Evolutionary conservation across 1,284 basidiomycete genomes (phyloP).

Genomic region (Ustilago nuda): DNA sequence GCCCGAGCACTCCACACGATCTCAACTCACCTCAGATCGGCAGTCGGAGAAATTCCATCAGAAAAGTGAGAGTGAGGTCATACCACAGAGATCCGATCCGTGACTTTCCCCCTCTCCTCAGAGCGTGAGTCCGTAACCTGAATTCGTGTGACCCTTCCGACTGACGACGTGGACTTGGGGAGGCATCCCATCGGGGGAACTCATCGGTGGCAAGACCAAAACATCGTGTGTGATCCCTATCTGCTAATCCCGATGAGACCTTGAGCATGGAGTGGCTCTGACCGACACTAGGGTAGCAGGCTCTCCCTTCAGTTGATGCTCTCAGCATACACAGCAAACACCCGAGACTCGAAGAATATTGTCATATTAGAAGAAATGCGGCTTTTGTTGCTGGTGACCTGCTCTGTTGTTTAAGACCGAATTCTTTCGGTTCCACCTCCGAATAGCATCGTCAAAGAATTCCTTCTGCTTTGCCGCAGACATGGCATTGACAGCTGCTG

Average conservation of each 20-base stretch:
- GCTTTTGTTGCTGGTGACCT: slow-evolving; percentile 16
- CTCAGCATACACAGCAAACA: neutral
- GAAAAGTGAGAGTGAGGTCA: neutral
- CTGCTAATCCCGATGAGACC: neutral
- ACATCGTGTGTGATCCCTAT: neutral
- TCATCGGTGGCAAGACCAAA: neutral
- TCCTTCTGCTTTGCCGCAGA: slow-evolving; percentile 24
- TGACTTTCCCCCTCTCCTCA: no score
- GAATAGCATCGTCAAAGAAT: slow-evolving; percentile 33
- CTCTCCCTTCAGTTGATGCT: neutral
- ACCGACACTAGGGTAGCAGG: no score
- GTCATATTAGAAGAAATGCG: slow-evolving; percentile 21
- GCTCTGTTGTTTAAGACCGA: slow-evolving; percentile 10
- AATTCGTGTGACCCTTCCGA: neutral
- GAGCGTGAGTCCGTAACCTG: no score
- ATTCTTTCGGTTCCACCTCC: slow-evolving; percentile 28
- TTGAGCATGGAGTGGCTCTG: neutral
- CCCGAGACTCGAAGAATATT: neutral
- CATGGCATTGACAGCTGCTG: slow-evolving; percentile 34
- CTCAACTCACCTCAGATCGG: slow-evolving; percentile 10
- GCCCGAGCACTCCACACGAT: slow-evolving; percentile 15
- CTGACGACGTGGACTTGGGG: neutral
- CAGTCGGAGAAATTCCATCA: neutral
- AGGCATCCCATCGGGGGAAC: neutral
- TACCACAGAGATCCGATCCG: neutral